Evolutionary conservation across 2,329 filamentous ascomycete genomes (phyloP), one percentile per base, ranked within the genome.

Genomic region (Nemania sp.): DNA sequence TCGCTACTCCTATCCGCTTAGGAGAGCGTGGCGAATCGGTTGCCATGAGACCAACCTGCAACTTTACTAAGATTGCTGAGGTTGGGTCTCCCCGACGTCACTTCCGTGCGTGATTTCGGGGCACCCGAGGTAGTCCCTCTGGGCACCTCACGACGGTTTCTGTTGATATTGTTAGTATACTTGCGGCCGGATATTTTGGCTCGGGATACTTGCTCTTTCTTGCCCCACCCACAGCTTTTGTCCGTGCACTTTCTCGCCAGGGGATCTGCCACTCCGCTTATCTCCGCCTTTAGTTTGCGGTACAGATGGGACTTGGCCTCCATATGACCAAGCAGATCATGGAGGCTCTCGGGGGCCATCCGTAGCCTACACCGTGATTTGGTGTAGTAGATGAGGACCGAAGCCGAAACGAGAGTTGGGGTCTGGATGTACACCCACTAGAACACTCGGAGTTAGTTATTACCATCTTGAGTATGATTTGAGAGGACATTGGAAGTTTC

Each of bases 351-450:
- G 0, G 58, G 54, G 1, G 47, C 53, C 62, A 70, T 66, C 3
- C 58, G 68, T 13, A 70, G 59, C 45, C 43, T 35, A 24, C 35
- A 0, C 26, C 5, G 20, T 3, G 57, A 10, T 24, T 70, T 69
- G 38, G 47, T 55, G 54, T 67, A 71, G 10, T 7, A 15, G n/a
- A 59, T 67, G 49, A 77, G 74, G 38, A 61, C 64, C 8, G 73
- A 71, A 5, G 69, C 45, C 3, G 73, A 74, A 15, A 77, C 75
- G 49, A 76, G 58, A 24, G 41, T 70, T 5, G 29, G n/a, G n/a
- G 4, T 13, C 11, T 67, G 66, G 20, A 67, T 62, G 32, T 62
- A 62, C 29, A 49, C 45, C 49, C 43, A 54, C 8, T 45, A 60
- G 26, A 2, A 7, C 11, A 7, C 6, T 26, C 5, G 22, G 22